These are phyloP conservation scores for Malus hybrid DNA, from an alignment of 331 rosid species.

Conservation along the genomic window DNA sequence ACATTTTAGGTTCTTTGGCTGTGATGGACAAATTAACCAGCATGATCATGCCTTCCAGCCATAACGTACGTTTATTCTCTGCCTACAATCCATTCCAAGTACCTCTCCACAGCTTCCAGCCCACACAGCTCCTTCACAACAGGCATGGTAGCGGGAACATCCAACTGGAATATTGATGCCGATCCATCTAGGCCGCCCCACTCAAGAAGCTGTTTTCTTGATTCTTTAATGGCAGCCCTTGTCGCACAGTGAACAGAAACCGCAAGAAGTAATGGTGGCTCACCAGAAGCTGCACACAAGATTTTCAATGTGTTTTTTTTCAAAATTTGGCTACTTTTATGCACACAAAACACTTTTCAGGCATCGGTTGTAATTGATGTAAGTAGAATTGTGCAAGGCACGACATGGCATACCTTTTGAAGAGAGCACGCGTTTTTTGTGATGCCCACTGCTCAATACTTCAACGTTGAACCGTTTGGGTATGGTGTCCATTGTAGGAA, in stretches of 20 bases:
- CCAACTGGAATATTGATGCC: constrained; percentile 39
- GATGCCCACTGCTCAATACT: constrained; percentile 71
- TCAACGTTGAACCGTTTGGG: constrained; percentile 79
- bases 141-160: constrained; percentile 85
- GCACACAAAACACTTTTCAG: neutral
- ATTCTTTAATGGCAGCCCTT: constrained; percentile 65
- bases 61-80: neutral
- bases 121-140: constrained; percentile 75
- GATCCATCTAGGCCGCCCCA: constrained; percentile 43
- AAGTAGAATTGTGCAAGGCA: neutral
- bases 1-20: neutral
- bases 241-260: constrained; percentile 85
- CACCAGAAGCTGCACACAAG: constrained; percentile 78
- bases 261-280: constrained; percentile 76
- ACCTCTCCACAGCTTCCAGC: constrained; percentile 58
- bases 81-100: constrained; percentile 55
- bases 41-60: neutral
- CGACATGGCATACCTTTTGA: constrained; percentile 56
- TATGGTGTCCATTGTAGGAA: constrained; percentile 79
- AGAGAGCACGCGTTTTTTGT: constrained; percentile 69
- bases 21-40: neutral
- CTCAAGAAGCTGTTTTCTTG: constrained; percentile 59
- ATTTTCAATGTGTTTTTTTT: neutral
- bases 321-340: neutral
- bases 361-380: neutral